A percentile compares a stretch with the other conserved stretches of the same genome.
Evolutionary conservation across 495 filamentous ascomycete genomes (phyloP).

Genomic region (Zalerion maritima): DNA sequence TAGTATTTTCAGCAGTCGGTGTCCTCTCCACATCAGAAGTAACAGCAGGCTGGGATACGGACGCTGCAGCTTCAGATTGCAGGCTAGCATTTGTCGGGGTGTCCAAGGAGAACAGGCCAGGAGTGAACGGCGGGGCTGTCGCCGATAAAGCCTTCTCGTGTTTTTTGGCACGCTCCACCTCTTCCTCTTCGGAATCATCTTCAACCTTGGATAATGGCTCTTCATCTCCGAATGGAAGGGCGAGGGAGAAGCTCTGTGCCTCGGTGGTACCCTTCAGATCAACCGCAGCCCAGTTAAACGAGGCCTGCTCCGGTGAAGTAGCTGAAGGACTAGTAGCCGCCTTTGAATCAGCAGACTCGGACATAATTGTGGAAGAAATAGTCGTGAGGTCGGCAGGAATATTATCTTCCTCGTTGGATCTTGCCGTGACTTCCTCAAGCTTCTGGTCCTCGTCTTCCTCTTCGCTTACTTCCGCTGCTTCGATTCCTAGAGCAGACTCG

Average conservation of each 20-base stretch:
- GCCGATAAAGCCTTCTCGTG: constrained; percentile 50
- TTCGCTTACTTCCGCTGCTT: constrained; percentile 7
- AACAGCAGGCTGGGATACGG: constrained; percentile 25
- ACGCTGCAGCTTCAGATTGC: constrained; percentile 30
- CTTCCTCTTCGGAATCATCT: constrained; percentile 5
- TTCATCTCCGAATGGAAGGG: constrained; percentile 23
- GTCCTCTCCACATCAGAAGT: constrained; percentile 18
- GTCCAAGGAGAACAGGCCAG: constrained; percentile 32
- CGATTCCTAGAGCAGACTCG: constrained; percentile 6
- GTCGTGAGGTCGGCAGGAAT: constrained; percentile 23
- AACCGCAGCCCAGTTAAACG: constrained; percentile 26
- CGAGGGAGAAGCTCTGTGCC: constrained; percentile 25
- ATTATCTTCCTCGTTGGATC: constrained; percentile 34
- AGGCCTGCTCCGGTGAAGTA: constrained; percentile 23
- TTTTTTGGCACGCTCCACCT: constrained; percentile 16
- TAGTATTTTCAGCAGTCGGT: constrained; percentile 8
- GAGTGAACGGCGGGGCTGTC: constrained; percentile 52
- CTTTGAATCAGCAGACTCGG: constrained; percentile 32
- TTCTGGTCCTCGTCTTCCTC: constrained; percentile 20
- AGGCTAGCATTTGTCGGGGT: constrained; percentile 8
- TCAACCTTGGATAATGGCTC: constrained; percentile 13
- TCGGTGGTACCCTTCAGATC: constrained; percentile 25
- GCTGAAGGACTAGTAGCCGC: constrained; percentile 31
- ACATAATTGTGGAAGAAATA: constrained; percentile 28
- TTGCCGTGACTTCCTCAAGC: too few relatives aligned